Percentiles rank a stretch among this genome's conserved stretches.
These are phyloP conservation scores for Hypoxylon rickii DNA, from an alignment of 495 filamentous ascomycete species.

Conservation along the genomic window DNA sequence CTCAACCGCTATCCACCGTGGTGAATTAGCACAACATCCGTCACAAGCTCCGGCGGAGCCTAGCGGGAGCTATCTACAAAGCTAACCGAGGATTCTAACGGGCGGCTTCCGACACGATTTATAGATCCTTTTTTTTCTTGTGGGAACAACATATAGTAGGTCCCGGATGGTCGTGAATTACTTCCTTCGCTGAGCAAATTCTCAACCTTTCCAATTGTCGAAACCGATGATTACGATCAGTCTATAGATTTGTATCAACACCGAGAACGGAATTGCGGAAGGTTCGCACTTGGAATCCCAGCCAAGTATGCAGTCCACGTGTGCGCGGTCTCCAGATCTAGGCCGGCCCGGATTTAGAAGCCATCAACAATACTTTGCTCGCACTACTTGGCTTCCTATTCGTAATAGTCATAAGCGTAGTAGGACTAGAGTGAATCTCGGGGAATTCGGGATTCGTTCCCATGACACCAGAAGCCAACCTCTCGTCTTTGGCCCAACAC, in stretches of 20 bases:
- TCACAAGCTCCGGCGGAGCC: slow-evolving; percentile 10
- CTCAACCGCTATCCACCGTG: no score
- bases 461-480: slow-evolving; percentile 1
- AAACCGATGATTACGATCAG: no score
- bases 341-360: slow-evolving; percentile 24
- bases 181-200: slow-evolving; percentile 9
- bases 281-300: slow-evolving; percentile 18
- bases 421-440: slow-evolving; percentile 31
- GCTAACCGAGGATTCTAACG: slow-evolving; percentile 13
- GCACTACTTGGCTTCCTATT: slow-evolving; percentile 14
- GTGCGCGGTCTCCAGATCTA: slow-evolving; percentile 20
- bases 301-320: slow-evolving; percentile 1
- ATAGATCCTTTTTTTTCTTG: slow-evolving; percentile 6
- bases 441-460: slow-evolving; percentile 23
- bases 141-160: slow-evolving; percentile 18
- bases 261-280: slow-evolving; percentile 7
- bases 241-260: slow-evolving; percentile 12
- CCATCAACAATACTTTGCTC: slow-evolving; percentile 13
- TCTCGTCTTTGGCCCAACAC: slow-evolving; percentile 7
- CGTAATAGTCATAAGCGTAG: slow-evolving; percentile 11
- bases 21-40: slow-evolving; percentile 1
- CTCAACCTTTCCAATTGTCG: background rate
- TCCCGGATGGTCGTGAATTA: slow-evolving; percentile 21
- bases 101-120: slow-evolving; percentile 14
- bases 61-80: slow-evolving; percentile 20